Evolutionary conservation across 2,329 filamentous ascomycete genomes (phyloP).

Genomic region (Rugonectria rugulosa): DNA sequence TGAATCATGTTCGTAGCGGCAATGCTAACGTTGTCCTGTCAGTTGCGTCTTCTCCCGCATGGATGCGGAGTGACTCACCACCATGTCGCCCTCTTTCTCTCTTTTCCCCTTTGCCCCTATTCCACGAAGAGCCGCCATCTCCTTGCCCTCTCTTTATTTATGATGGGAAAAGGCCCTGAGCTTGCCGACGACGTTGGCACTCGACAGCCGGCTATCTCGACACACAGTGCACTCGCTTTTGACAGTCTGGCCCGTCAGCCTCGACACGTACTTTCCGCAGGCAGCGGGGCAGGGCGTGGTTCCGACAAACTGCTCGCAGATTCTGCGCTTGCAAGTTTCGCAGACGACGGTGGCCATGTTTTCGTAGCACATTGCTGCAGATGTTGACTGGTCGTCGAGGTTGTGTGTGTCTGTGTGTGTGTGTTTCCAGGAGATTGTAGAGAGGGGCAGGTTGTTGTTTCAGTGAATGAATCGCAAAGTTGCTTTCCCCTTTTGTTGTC

Average conservation of each 20-base stretch:
- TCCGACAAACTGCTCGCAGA: conserved; percentile 35
- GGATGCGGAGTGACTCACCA: conserved; percentile 4
- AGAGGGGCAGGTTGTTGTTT: no score
- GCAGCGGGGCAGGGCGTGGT: conserved; percentile 33
- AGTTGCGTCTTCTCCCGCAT: background rate
- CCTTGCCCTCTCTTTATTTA: background rate
- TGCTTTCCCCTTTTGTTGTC: no score
- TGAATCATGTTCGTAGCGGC: background rate
- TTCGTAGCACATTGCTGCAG: conserved; percentile 34
- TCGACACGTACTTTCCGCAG: conserved; percentile 40
- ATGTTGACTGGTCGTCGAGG: no score
- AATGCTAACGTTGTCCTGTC: conserved; percentile 3
- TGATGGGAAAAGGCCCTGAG: conserved; percentile 37
- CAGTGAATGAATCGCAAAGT: no score
- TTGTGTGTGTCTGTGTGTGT: background rate
- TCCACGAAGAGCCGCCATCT: conserved; percentile 4
- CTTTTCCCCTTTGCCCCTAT: background rate
- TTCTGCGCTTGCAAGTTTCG: conserved; percentile 31
- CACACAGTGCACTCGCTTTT: conserved; percentile 38
- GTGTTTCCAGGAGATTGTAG: no score
- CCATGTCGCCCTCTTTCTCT: background rate
- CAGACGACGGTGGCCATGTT: conserved; percentile 36
- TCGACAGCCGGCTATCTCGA: conserved; percentile 30
- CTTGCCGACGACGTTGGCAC: conserved; percentile 28
- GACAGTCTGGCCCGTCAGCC: conserved; percentile 33